Evolutionary conservation across 345 rosid species (phyloP).

Genomic region (Populus tremula): DNA sequence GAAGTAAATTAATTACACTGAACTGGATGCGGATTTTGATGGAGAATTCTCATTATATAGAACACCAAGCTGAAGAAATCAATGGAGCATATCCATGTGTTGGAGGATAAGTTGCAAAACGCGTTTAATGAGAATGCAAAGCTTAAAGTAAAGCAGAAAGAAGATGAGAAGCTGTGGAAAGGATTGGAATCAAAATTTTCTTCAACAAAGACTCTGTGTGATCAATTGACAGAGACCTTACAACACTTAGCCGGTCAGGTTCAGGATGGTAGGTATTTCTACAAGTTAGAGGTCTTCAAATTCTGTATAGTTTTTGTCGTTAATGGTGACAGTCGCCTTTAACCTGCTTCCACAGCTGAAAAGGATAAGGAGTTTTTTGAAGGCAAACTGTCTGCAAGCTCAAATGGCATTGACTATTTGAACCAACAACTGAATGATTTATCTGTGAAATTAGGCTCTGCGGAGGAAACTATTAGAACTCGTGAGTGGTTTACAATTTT

Average conservation of each 20-base stretch:
- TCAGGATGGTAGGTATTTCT: slow-evolving; percentile 59
- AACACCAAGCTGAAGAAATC: slow-evolving; percentile 80
- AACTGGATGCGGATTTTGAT: slow-evolving; percentile 14
- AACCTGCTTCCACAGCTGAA: slow-evolving; percentile 56
- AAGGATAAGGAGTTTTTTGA: slow-evolving; percentile 50
- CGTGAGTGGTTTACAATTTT: slow-evolving; percentile 42
- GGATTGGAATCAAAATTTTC: slow-evolving; percentile 84
- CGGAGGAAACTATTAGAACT: slow-evolving; percentile 47
- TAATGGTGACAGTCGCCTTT: slow-evolving; percentile 15
- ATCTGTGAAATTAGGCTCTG: slow-evolving; percentile 44
- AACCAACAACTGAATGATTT: slow-evolving; percentile 43
- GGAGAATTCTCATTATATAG: slow-evolving; percentile 33
- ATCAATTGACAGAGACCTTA: slow-evolving; percentile 82
- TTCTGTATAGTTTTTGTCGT: background rate
- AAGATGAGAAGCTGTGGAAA: slow-evolving; percentile 90
- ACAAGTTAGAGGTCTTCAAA: background rate
- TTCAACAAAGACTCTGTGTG: slow-evolving; percentile 73
- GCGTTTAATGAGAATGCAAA: slow-evolving; percentile 88
- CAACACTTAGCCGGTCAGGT: slow-evolving; percentile 73
- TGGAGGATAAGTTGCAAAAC: slow-evolving; percentile 85
- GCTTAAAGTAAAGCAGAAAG: slow-evolving; percentile 82
- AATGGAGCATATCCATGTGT: slow-evolving; percentile 46
- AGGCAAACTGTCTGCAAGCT: slow-evolving; percentile 40
- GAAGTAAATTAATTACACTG: background rate
- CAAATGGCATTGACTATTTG: slow-evolving; percentile 42